Percentiles rank a stretch among this genome's conserved stretches.
phyloP scores from a whole-genome alignment of 2,329 filamentous ascomycete species.

The Hypoxylon sp. region DNA sequence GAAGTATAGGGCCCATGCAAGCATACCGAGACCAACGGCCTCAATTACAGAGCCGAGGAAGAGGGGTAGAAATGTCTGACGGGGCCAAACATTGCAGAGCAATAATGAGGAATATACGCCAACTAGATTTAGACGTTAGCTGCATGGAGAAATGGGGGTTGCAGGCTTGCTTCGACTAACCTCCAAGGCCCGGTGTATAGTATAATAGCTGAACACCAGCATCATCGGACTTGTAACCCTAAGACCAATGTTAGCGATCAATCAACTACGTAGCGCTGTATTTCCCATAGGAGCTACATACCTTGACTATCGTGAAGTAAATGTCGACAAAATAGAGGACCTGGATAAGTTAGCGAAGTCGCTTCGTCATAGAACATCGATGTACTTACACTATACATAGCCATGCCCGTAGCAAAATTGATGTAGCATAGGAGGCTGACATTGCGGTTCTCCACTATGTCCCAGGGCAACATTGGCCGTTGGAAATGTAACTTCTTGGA shows the following conservation, averaged over 20 bases:
- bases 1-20: constrained; percentile 69
- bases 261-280: neutral
- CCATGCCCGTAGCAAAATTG: constrained; percentile 72
- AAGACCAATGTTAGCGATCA: constrained; percentile 32
- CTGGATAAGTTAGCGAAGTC: constrained; percentile 51
- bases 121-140: constrained; percentile 48
- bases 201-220: constrained; percentile 72
- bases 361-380: constrained; percentile 53
- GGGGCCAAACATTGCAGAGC: constrained; percentile 72
- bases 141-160: constrained; percentile 5
- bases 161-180: constrained; percentile 53
- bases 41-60: constrained; percentile 70
- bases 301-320: constrained; percentile 74
- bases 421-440: constrained; percentile 73
- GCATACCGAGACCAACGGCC: constrained; percentile 69
- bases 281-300: constrained; percentile 24
- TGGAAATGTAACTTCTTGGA: constrained; percentile 67
- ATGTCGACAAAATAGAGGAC: constrained; percentile 78
- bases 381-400: constrained; percentile 62
- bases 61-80: constrained; percentile 73
- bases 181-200: constrained; percentile 74
- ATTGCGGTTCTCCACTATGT: constrained; percentile 70
- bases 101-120: constrained; percentile 72
- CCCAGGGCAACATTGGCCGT: constrained; percentile 75
- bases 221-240: constrained; percentile 63